These are phyloP conservation scores for Yarrowia divulgata DNA, from an alignment of 805 yeast genomes.

Conservation along the genomic window DNA sequence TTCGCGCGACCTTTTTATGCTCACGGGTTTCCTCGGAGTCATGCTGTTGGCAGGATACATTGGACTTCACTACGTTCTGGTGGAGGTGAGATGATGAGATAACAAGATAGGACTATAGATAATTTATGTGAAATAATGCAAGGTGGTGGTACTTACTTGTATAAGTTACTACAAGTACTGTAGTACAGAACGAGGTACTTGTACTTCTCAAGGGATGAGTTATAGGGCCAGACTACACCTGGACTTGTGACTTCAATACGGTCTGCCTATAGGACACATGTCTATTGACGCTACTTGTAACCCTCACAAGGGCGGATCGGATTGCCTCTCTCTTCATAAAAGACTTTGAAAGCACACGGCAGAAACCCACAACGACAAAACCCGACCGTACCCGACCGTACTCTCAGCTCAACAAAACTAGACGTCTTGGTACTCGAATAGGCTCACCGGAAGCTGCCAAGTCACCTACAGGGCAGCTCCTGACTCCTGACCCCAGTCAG, in stretches of 20 bases:
- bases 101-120: slow-evolving; percentile 16
- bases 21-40: slow-evolving; percentile 62
- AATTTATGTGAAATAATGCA: slow-evolving; percentile 3
- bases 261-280: no score
- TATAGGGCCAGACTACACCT: no score
- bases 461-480: not conserved
- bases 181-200: no score
- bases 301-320: no score
- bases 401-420: not conserved
- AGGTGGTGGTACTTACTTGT: no score
- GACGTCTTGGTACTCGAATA: not conserved
- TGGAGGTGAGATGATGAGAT: slow-evolving; percentile 68
- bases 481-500: not conserved
- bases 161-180: no score
- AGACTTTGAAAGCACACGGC: not conserved
- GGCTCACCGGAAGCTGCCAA: slow-evolving; percentile 19
- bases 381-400: no score
- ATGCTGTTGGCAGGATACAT: slow-evolving; percentile 76
- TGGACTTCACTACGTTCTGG: slow-evolving; percentile 72
- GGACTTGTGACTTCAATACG: no score
- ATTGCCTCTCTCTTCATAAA: not conserved
- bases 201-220: no score
- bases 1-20: slow-evolving; percentile 66
- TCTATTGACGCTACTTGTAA: no score
- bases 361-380: not conserved